Evolutionary conservation across 73 alveolate genomes (phyloP), one percentile per base, ranked within the genome.

Genomic region (Paramecium sonneborni): DNA sequence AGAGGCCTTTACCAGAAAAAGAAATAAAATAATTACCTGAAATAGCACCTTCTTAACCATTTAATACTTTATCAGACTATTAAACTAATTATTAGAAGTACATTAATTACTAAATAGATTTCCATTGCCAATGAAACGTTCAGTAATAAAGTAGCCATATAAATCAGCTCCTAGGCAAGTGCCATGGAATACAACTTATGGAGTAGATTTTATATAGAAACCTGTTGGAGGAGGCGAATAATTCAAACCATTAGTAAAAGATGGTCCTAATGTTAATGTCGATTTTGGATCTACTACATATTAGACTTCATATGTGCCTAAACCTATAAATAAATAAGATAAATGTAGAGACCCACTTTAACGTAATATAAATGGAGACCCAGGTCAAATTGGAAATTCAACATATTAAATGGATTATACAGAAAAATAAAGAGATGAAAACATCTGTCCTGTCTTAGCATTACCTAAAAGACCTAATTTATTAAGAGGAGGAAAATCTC

Each of bases 261-360:
- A 79, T 79, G 90, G 90, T 12, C 90, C 90, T 1, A 41, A 79
- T 23, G 74, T 79, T 6, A 23, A 23, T 9, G 24, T 9, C 2
- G 76, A 38, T 43, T 79, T 79, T 39, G 90, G 90, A 44, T 39
- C 90, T 7, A 79, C 90, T 9, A 79, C 74, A 10, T 79, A 79
- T 46, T 12, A 46, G 44, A 46, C 46, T 20, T 79, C 90, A 1
- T 79, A 79, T 79, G 30, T 39, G 18, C 90, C 70, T 2, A 79
- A 23, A 41, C 86, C 86, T 18, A 21, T 24, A 24, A 79, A 24
- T 15, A 79, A 41, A 44, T 24, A 39, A 23, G 44, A 44, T 1
- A 24, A 20, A 79, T 43, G 35, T 23, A 79, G 30, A 20, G 90
- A 39, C 18, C 90, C 90, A 79, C 6, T 38, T 8, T 43, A 79